Evolutionary conservation across 352 stramenopile genomes (phyloP), one percentile per base, ranked within the genome.

Genomic region (Pythium myriotylum): DNA sequence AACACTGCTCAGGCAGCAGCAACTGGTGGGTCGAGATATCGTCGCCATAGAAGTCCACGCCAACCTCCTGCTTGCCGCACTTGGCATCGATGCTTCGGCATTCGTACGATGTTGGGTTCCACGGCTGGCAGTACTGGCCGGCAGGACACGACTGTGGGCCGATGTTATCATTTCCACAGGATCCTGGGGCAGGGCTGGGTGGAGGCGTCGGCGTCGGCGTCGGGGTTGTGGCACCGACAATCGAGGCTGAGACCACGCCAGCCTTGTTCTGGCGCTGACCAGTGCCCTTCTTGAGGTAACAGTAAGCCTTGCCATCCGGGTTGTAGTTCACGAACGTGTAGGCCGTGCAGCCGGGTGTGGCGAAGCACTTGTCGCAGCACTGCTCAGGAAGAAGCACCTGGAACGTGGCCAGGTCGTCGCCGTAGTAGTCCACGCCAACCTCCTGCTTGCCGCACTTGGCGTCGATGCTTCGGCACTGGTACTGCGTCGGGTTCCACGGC

Each of bases 91-190:
- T 81, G 9, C 23, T 29, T 17, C 37, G 37, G 64, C 76, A 86
- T 55, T 83, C 71, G 64, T 81, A 81, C 55, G 68, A 69, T 14
- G 48, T 51, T 2, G 69, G 40, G 63, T 81, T 70, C 47, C 47
- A 54, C 26, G 47, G 47, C 27, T 54, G 47, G 47, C 47, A 54
- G 26, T 54, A 54, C 17, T 54, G 27, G 16, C 47, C 27, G 16
- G 13, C 37, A 6, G 37, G 76, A 54, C 77, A 87, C 42, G 70
- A 72, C 29, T 43, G 63, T 8, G 50, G 54, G 4, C 68, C 65
- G 12, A 51, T 16, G n/a, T 58, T 57, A 41, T 71, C 58, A 3
- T 60, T 60, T 14, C 58, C 58, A 41, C 50, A 67, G 7, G 40
- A 29, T 12, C 54, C 27, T 27, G 29, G 32, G 2, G 14, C 32